These are phyloP conservation scores for Neurospora sp. DNA, from an alignment of 495 filamentous ascomycete species.

Conservation along the genomic window DNA sequence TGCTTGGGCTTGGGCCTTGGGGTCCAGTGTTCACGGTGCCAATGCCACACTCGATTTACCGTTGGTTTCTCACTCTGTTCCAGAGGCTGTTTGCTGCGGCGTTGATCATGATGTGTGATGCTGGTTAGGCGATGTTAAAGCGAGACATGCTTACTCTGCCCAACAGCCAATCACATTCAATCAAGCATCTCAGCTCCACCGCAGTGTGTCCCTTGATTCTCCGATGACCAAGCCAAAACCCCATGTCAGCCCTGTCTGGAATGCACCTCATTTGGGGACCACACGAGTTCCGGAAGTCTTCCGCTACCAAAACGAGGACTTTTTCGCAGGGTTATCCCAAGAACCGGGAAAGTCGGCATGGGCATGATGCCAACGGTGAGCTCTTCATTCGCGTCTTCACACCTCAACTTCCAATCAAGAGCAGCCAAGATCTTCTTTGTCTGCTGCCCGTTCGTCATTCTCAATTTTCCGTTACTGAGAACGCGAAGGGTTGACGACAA, in stretches of 20 bases:
- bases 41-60: conserved; percentile 8
- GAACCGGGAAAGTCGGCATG: background rate
- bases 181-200: background rate
- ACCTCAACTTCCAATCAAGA: no score
- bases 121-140: conserved; percentile 7
- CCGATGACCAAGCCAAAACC: background rate
- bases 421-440: background rate
- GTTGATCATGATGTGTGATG: conserved; percentile 11
- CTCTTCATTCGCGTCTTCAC: background rate
- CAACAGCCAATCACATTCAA: background rate
- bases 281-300: background rate
- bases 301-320: background rate
- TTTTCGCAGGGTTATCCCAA: background rate
- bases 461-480: background rate
- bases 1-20: conserved; percentile 3
- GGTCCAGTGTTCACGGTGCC: conserved; percentile 9
- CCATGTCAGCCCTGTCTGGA: background rate
- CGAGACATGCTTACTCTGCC: background rate
- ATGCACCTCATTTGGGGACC: background rate
- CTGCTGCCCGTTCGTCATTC: background rate
- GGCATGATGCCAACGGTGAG: background rate
- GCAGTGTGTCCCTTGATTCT: background rate
- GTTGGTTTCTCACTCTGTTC: background rate
- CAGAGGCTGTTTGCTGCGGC: background rate
- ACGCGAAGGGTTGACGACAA: background rate